Evolutionary conservation across 176 grass and related monocot species (phyloP), one percentile per base, ranked within the genome.

Genomic region (Triticum urartu): DNA sequence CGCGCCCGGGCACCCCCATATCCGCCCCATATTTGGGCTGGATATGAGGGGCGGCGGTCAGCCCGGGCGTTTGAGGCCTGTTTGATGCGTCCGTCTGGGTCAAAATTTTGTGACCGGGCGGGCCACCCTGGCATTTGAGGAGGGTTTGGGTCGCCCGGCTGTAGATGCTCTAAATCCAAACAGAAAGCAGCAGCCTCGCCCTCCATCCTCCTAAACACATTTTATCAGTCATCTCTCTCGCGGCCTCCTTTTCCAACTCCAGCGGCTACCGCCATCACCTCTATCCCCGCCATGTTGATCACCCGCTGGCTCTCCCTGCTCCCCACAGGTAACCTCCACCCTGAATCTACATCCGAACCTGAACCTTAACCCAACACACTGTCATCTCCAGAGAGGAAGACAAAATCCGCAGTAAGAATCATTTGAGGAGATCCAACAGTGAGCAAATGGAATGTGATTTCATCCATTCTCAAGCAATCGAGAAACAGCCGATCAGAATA

Each of bases 401-500:
- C 42, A 14, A 47, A 40, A 75, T 22, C 7, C 6, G 1, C 42
- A 50, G 72, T 22, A 50, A 50, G 42, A 75, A 21, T 50, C 15
- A 6, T 15, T 43, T 75, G 24, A 18, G 72, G 72, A 75, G 24
- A 75, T 30, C 12, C 42, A 50, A 75, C 42, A 1, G 13, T 18
- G 72, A 50, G 24, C 24, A 75, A 73, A 73, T 45, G 2, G 20
- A 72, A 72, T 43, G 38, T 72, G 38, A 34, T 72, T 26, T 73
- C 70, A 73, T 50, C 72, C 42, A 48, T 70, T 50, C 42, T 28
- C 72, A 75, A 50, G 42, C 72, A 7, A 75, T 26, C 24, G 39
- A 74, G 71, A 74, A 74, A 47, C 45, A 45, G 70, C 21, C n/a
- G 40, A 47, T 26, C n/a, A 74, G n/a, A 74, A 74, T 47, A 42